A percentile compares a stretch with the other conserved stretches of the same genome.
Conservation (phyloP, 1,284 basidiomycete genomes). For the Melanopsichium pennsylvanicum region DNA sequence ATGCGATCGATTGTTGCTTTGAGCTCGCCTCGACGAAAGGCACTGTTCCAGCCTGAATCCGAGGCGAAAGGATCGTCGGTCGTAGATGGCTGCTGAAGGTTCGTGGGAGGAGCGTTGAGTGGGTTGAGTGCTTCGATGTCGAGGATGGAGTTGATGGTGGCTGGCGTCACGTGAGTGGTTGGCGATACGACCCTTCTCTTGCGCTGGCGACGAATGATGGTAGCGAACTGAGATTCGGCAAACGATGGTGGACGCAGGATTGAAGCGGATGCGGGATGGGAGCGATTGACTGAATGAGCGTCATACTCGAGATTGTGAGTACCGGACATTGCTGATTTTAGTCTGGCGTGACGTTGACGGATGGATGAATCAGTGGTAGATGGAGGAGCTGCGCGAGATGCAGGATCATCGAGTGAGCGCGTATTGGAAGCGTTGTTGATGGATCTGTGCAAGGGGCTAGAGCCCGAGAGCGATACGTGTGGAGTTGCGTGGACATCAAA, state of each 20-base stretch:
- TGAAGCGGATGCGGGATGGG: background rate
- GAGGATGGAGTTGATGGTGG: slow-evolving; percentile 8
- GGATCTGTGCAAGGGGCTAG: too few relatives aligned
- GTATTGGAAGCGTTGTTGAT: background rate
- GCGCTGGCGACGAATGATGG: slow-evolving; percentile 51
- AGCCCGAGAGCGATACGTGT: too few relatives aligned
- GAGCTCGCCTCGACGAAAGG: slow-evolving; percentile 29
- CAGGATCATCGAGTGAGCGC: background rate
- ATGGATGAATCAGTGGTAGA: slow-evolving; percentile 9
- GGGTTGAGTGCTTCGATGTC: slow-evolving; percentile 29
- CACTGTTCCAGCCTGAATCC: slow-evolving; percentile 17
- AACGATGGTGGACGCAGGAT: slow-evolving; percentile 40
- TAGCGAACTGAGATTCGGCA: slow-evolving; percentile 54
- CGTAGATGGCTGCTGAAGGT: background rate
- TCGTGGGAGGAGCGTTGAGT: background rate
- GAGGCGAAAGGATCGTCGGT: slow-evolving; percentile 10
- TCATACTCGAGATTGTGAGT: background rate
- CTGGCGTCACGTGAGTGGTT: slow-evolving; percentile 19
- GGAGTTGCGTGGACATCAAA: too few relatives aligned
- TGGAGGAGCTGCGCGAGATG: background rate
- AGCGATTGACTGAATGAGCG: background rate
- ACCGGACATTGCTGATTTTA: background rate
- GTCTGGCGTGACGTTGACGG: slow-evolving; percentile 22
- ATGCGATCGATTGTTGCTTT: slow-evolving; percentile 7
- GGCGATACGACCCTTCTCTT: slow-evolving; percentile 49